These are phyloP conservation scores for Sporothrix mexicana DNA, from an alignment of 2,329 filamentous ascomycete species.

Conservation along the genomic window DNA sequence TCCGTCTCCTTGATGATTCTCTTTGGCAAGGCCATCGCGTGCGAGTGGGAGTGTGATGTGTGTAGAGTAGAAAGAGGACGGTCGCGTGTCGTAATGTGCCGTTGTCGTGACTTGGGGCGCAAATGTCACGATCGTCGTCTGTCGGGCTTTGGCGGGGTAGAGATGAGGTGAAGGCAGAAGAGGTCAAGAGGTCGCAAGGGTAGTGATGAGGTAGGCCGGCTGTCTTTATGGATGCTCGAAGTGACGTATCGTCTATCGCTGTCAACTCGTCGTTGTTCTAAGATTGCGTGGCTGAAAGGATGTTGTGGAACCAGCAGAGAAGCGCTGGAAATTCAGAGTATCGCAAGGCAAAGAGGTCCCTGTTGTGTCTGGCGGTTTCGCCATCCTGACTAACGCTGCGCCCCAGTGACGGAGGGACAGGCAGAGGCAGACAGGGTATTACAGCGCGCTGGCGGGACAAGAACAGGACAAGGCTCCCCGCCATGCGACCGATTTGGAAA, in stretches of 20 bases:
- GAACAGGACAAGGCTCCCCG: conserved; percentile 23
- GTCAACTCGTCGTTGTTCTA: not conserved
- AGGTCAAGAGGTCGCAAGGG: not conserved
- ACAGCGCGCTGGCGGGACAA: no score
- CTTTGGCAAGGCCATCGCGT: conserved; percentile 80
- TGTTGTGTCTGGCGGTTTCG: not conserved
- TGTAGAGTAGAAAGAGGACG: no score
- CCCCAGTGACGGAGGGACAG: not conserved
- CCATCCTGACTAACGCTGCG: conserved; percentile 18
- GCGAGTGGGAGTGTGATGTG: not conserved
- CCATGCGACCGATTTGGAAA: not conserved
- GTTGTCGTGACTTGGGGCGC: no score
- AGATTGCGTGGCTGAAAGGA: not conserved
- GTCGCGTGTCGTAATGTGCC: conserved; percentile 3
- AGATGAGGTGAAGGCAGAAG: not conserved
- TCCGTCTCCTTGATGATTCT: conserved; percentile 99
- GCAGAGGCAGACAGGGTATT: not conserved
- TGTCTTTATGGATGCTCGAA: not conserved
- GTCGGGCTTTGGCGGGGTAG: conserved; percentile 10
- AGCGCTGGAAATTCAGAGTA: not conserved
- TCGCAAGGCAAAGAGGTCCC: not conserved
- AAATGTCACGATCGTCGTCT: not conserved
- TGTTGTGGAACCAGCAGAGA: not conserved
- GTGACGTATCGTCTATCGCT: conserved; percentile 4
- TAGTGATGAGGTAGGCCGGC: not conserved